Conservation (phyloP, 2,329 filamentous ascomycete genomes). For the Arthrinium phaeospermum region DNA sequence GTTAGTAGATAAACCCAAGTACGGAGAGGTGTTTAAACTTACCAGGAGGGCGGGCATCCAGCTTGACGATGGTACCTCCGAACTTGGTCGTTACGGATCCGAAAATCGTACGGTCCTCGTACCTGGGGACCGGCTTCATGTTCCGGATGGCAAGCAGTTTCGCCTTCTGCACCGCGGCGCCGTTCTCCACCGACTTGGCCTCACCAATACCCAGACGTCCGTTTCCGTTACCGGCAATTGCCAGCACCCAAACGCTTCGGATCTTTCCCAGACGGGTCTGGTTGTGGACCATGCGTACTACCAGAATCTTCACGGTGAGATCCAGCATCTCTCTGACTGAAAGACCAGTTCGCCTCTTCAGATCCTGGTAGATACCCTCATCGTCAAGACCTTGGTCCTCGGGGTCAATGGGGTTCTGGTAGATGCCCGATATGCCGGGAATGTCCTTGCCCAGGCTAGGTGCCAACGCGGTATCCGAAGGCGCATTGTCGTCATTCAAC, state of each 20-base stretch:
- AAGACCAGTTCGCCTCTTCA: slow-evolving; percentile 63
- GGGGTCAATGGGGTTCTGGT: slow-evolving; percentile 54
- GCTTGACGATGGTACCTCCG: slow-evolving; percentile 82
- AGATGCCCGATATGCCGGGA: slow-evolving; percentile 57
- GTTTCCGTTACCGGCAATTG: slow-evolving; percentile 84
- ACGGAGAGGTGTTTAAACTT: slow-evolving; percentile 40
- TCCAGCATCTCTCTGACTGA: slow-evolving; percentile 55
- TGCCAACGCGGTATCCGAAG: slow-evolving; percentile 51
- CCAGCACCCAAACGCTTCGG: slow-evolving; percentile 73
- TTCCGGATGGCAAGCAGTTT: slow-evolving; percentile 84
- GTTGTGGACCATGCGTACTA: slow-evolving; percentile 78
- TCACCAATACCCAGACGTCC: slow-evolving; percentile 88
- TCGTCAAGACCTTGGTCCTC: slow-evolving; percentile 58
- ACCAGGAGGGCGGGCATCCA: slow-evolving; percentile 89
- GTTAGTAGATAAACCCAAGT: not conserved
- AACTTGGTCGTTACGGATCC: slow-evolving; percentile 85
- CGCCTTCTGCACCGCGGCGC: slow-evolving; percentile 73
- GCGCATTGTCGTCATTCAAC: slow-evolving; percentile 40
- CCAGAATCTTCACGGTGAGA: slow-evolving; percentile 74
- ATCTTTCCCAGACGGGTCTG: slow-evolving; percentile 98
- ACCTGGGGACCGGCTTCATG: slow-evolving; percentile 89
- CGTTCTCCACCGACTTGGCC: slow-evolving; percentile 80
- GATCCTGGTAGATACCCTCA: slow-evolving; percentile 54
- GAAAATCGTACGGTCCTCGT: slow-evolving; percentile 91
- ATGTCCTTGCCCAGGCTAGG: slow-evolving; percentile 57